Evolutionary conservation across 148 eudicot species (phyloP).

Genomic region (Amaranthus cruentus): DNA sequence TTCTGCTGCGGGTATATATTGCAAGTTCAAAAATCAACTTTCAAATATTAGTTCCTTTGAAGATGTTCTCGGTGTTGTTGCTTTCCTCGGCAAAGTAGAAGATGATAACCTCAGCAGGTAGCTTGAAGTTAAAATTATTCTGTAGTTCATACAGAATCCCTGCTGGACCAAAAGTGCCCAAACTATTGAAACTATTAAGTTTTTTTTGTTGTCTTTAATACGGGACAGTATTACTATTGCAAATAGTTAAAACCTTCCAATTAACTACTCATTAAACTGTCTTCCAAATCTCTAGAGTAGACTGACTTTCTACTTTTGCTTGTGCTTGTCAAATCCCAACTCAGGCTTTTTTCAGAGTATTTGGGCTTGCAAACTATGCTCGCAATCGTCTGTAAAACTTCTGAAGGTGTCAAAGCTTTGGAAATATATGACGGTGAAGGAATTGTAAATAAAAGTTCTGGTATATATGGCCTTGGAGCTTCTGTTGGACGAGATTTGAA

Average conservation of each 20-base stretch:
- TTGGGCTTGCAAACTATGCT: conserved; percentile 70
- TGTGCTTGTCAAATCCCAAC: conserved; percentile 14
- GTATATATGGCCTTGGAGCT: conserved; percentile 73
- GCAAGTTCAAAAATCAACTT: conserved; percentile 43
- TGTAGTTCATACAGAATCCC: background rate
- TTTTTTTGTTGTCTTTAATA: background rate
- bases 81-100: conserved; percentile 69
- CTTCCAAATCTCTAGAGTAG: conserved; percentile 1
- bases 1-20: conserved; percentile 69
- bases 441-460: conserved; percentile 44
- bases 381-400: conserved; percentile 74
- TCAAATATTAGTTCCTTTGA: conserved; percentile 35
- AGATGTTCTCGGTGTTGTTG: conserved; percentile 77
- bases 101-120: conserved; percentile 84
- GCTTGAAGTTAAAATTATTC: conserved; percentile 14
- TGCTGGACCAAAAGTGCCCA: background rate
- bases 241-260: background rate
- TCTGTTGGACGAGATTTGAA: conserved; percentile 58
- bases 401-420: conserved; percentile 59
- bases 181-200: background rate
- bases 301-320: conserved; percentile 10
- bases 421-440: conserved; percentile 72
- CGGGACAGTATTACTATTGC: background rate
- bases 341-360: conserved; percentile 76
- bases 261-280: too few relatives aligned